Evolutionary conservation across 768 basidiomycete genomes (phyloP), one percentile per base, ranked within the genome.

Genomic region (Russula lepida): DNA sequence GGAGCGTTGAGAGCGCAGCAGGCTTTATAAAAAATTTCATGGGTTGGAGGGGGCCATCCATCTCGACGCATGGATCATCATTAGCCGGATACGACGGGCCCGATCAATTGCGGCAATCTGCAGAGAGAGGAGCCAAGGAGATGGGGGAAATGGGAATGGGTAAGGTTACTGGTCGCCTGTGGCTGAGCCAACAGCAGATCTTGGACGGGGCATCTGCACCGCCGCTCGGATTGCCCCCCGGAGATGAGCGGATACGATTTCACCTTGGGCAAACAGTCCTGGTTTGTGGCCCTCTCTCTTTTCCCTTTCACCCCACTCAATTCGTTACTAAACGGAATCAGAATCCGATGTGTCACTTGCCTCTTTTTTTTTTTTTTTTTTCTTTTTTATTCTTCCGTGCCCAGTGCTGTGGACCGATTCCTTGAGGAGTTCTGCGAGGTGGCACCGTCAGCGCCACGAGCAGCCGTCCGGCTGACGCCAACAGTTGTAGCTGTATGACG

Each of bases 71-170:
- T 57, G 56, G 33, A 52, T 56, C 50, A 52, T 56, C 54, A 52
- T 56, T 51, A 44, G 23, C 32, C 60, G 55, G 60, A 62, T 57
- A 50, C 35, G 33, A 49, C 50, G 32, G 54, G 46, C 43, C 55
- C 60, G 60, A 62, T 62, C 60, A 62, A 62, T 57, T 62, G 60
- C 60, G 60, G 60, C 60, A 62, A 62, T 62, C 50, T 62, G 60
- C 60, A 62, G 48, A 43, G 19, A 62, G 48, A 43, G 19, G 60
- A 56, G 55, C 60, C 60, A 62, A 52, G 51, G 58, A 9, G 15
- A 37, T 48, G 46, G 44, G 8, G 21, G 47, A n/a, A n/a, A n/a
- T n/a, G n/a, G 8, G 19, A n/a, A 21, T 30, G 2, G 54, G 28
- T 19, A 17, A 39, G 23, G 21, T 23, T 11, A 21, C 32, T 54